Base-by-base conservation (phyloP, 75 land plant species). In the Pseudotsuga menziesii region DNA sequence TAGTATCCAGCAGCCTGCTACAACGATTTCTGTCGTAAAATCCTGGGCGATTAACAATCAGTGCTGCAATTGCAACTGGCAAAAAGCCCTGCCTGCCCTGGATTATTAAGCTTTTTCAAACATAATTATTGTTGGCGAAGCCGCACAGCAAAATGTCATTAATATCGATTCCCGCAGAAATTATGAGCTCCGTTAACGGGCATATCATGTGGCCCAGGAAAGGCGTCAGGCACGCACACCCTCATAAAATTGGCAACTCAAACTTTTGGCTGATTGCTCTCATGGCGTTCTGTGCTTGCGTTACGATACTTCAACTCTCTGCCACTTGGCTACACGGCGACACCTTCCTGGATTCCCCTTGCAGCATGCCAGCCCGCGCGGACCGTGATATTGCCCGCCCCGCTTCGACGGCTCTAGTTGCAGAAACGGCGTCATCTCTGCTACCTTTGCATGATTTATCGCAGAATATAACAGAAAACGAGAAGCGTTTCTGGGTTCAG, bases 401-500 rank as follows among this genome's bases (percentile, higher is more conserved):
- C 54, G 9, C 54, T 48, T 48, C 54, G 54, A 48, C 0, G 54
- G 54, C 2, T 48, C 54, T 48, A 48, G 2, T 32, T 22, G 23
- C 35, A 57, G 60, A 4, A n/a, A 14, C 15, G 26, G 67, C 12
- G 35, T 5, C 32, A 14, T 29, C 44, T 22, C 55, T 16, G 58
- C 41, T 81, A 16, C 55, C 74, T 32, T 55, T 39, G 15, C 78
- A 75, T 56, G 55, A 54, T 1, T 15, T 78, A 55, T 29, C 6
- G 5, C n/a, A 54, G 54, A 76, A 73, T 71, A 5, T 81, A 44
- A 85, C 81, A 3, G 82, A 77, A 16, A 70, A 73, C 66, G 93
- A 93, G 80, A 75, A 35, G 22, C 82, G 78, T 75, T 95, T 95
- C 56, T 95, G 98, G 98, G 69, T 44, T 76, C 94, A 95, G 82